Base-by-base conservation (phyloP, 129 eudicot genomes). In the Flaveria sonorensis region DNA sequence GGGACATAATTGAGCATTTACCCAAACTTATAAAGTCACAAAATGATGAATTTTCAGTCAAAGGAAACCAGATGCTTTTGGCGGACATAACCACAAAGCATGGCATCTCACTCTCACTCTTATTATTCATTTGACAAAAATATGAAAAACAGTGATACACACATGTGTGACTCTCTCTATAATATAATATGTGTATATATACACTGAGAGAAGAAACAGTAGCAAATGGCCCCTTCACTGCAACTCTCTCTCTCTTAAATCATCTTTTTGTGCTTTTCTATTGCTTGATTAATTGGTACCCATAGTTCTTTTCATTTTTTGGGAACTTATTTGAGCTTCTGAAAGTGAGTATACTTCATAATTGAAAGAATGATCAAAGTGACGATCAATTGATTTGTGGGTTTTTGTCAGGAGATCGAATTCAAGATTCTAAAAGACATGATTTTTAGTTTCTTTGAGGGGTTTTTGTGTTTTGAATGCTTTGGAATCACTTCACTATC, bases 401-500 rank as follows among this genome's bases (percentile, higher is more conserved):
- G 48, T 64, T 61, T 79, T 81, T 78, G 67, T 78, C 69, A 81
- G 66, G 71, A 80, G 88, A 77, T 86, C 78, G 81, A 89, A 86
- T 75, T 83, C 79, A 77, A 82, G 86, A 81, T 80, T 76, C 64
- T 78, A 73, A 78, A 57, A 73, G 78, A 66, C 71, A 84, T 86
- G 86, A 82, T 85, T 89, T 78, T 70, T 77, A 72, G 76, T 68
- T 32, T 66, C 50, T 72, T 64, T 75, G 46, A 62, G 62, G 71
- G 79, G 21, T 81, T 79, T 72, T 76, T 69, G 57, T 57, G 81
- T 47, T 69, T 55, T 86, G 83, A 63, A 71, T 79, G 77, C 88
- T 89, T 85, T 90, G 85, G 75, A 73, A 80, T 83, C 83, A 86
- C 90, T 86, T 83, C 88, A 85, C 60, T 89, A 89, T 90, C 96